Base-by-base conservation (phyloP, 1,139 yeast species). In the Saccharomyces hybrid region DNA sequence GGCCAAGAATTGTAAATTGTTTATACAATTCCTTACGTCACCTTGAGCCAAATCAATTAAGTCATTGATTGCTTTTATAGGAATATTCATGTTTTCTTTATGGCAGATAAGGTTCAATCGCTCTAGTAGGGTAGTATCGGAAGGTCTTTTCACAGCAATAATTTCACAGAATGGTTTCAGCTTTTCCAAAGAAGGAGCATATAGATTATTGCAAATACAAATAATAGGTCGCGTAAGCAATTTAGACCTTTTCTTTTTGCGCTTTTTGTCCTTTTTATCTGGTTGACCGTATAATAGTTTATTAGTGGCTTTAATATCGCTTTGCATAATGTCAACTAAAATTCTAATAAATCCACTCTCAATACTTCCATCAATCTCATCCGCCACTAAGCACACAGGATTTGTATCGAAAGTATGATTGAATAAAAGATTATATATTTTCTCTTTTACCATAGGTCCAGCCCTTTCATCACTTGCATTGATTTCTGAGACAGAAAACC, bases 281-380 rank as follows among this genome's bases (percentile, higher is more conserved):
- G 50, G 25, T 50, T 47, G 27, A 25, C 63, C 42, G 57, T 57
- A 32, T 58, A 61, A 11, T 57, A 59, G 42, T 32, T 50, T 59
- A 47, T 50, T 66, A 3, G 78, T 68, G 0, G 84, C 84, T 54
- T 77, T 73, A 26, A 74, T 75, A 64, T 91, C 98, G 1, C 81
- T 73, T 48, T 74, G 71, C 1, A 87, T 66, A 46, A 91, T 67
- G 54, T 87, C 90, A 26, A 79, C 66, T 50, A 93, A 70, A 0
- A 84, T 83, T 56, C 78, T 78, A n/a, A 90, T 79, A 57, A 93
- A 86, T 16, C 96, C 97, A 48, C 78, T 73, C 64, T 91, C 96
- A 0, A 84, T 77, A n/a, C 89, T 85, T 3, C 97, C 95, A 64
- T 93, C 99, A 47, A 93, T 79, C 67, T 93, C 98, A 70, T 93